Conservation (phyloP, 2,329 filamentous ascomycete species). For the Aspergillus fischeri region DNA sequence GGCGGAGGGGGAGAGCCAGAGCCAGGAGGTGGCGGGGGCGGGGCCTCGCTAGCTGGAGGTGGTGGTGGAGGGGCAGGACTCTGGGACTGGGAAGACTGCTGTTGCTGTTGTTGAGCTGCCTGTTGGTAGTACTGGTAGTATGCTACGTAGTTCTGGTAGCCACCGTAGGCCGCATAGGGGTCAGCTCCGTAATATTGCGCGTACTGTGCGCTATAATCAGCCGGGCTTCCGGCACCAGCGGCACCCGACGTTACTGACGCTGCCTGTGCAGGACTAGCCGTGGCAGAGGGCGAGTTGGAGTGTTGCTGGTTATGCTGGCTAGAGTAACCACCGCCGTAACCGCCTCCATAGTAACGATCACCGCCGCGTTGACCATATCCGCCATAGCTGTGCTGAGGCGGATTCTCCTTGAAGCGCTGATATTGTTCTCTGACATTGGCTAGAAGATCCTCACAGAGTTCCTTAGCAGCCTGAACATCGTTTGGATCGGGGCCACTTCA, state of each 20-base stretch:
- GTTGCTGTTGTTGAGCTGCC: constrained; percentile 48
- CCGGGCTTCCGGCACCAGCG: constrained; percentile 30
- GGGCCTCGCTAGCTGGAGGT: constrained; percentile 51
- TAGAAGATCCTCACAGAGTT: constrained; percentile 83
- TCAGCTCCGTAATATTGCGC: constrained; percentile 76
- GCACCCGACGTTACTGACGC: constrained; percentile 31
- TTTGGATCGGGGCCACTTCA: constrained; percentile 76
- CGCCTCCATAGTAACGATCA: constrained; percentile 39
- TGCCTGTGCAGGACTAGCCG: constrained; percentile 43
- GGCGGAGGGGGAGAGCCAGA: constrained; percentile 58
- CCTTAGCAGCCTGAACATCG: constrained; percentile 82
- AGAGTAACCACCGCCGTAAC: constrained; percentile 35
- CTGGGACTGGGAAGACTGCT: constrained; percentile 30
- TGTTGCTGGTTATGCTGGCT: constrained; percentile 36
- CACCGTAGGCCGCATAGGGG: constrained; percentile 87
- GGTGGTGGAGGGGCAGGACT: constrained; percentile 53
- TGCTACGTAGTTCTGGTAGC: constrained; percentile 68
- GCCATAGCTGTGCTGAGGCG: constrained; percentile 62
- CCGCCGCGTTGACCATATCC: constrained; percentile 53
- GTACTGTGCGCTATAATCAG: constrained; percentile 77
- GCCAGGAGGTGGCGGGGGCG: constrained; percentile 59
- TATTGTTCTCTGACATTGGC: constrained; percentile 85
- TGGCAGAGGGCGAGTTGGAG: constrained; percentile 42
- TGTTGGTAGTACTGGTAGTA: constrained; percentile 70
- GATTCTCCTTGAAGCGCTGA: constrained; percentile 81